phyloP scores from a whole-genome alignment of 2,329 filamentous ascomycete species.

The Diaporthe eres region DNA sequence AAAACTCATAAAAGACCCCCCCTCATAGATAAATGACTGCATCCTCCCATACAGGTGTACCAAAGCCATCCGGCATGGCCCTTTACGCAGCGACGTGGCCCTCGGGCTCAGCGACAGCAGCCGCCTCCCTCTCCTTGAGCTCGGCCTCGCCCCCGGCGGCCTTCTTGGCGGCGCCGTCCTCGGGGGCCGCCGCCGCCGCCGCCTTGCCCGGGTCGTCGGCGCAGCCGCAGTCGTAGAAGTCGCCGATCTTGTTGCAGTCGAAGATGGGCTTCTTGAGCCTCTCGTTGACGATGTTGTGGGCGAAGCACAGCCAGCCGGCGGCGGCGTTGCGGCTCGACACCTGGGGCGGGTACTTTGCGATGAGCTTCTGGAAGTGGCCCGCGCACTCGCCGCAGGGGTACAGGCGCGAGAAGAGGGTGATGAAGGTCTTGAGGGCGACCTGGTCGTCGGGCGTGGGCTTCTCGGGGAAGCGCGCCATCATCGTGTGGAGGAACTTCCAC shows the following conservation, averaged over 20 bases:
- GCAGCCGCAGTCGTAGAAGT: slow-evolving; percentile 81
- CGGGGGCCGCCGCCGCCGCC: slow-evolving; percentile 43
- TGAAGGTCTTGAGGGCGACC: slow-evolving; percentile 73
- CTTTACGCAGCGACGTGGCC: not conserved
- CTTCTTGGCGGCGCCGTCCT: slow-evolving; percentile 43
- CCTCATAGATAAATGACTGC: not conserved
- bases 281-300: slow-evolving; percentile 78
- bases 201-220: slow-evolving; percentile 70
- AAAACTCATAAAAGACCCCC: not conserved
- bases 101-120: slow-evolving; percentile 32
- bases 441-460: slow-evolving; percentile 74
- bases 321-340: slow-evolving; percentile 74
- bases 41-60: slow-evolving; percentile 38
- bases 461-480: slow-evolving; percentile 78
- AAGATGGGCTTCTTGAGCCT: slow-evolving; percentile 73
- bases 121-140: slow-evolving; percentile 39
- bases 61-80: not conserved
- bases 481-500: slow-evolving; percentile 80
- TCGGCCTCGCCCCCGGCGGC: slow-evolving; percentile 42
- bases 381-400: slow-evolving; percentile 81
- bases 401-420: slow-evolving; percentile 76
- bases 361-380: slow-evolving; percentile 74
- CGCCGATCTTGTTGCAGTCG: slow-evolving; percentile 77
- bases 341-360: slow-evolving; percentile 75
- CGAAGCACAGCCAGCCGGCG: slow-evolving; percentile 77